Base-by-base conservation (phyloP, 139 green algal genomes). In the Chlamydomonas incerta region DNA sequence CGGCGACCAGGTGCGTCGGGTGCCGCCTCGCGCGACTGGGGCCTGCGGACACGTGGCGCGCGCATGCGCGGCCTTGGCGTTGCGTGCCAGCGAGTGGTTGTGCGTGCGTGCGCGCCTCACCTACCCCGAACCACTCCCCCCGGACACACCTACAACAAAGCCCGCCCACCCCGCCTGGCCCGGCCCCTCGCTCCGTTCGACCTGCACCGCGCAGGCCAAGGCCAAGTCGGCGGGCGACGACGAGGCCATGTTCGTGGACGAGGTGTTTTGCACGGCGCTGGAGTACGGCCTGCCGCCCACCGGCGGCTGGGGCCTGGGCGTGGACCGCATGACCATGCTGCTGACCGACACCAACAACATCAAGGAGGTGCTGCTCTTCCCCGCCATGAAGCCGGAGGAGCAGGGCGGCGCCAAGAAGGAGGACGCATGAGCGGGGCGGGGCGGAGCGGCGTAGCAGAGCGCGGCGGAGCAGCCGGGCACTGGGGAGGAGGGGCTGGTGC, bases 241-340 rank as follows among this genome's bases (percentile, higher is more conserved):
- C 87, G 98, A 99, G 92, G 98, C 98, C 6, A 99, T 99, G 98
- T 95, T 96, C 81, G 90, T 99, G 67, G 98, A 99, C 86, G 97
- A 99, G 83, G 95, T 88, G 73, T 99, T 99, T 91, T 99, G 96
- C 92, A 98, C 94, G 24, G 92, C 96, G 33, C 92, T 99, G 57
- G 98, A 99, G 93, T 99, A 99, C 88, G 98, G 98, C 5, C 90
- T 99, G 89, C 97, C 98, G 65, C 98, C 98, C 76, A 99, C 98
- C 20, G 98, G 95, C 34, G 98, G 98, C 57, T 99, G 96, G 96
- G 98, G 98, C 81, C 95, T 99, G 90, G 98, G 98, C 89, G 96
- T 99, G 60, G 98, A 99, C 92, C 93, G 98, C 60, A 92, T 99
- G 85, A 97, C 95, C 70, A 99, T 99, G 98, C 74, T 99, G 72